A percentile compares a stretch with the other conserved stretches of the same genome.
These are phyloP conservation scores for Calycina marina DNA, from an alignment of 2,329 filamentous ascomycete genomes.

Conservation along the genomic window DNA sequence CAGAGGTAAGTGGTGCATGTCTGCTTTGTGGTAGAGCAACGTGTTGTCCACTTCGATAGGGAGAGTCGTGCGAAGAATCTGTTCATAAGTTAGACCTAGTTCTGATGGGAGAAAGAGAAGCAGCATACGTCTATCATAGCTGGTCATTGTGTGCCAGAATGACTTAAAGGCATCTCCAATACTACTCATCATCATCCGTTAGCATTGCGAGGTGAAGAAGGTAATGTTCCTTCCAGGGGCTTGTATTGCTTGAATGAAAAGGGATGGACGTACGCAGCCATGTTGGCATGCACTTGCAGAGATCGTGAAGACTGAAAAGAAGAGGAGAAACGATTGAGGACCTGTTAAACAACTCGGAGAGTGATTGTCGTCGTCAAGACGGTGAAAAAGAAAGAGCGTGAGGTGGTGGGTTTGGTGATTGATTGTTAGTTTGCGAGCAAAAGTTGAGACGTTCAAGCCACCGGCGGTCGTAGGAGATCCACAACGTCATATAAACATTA, in stretches of 20 bases:
- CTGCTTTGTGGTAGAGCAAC: slow-evolving; percentile 75
- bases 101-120: slow-evolving; percentile 13
- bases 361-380: neutral
- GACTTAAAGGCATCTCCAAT: slow-evolving; percentile 64
- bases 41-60: slow-evolving; percentile 80
- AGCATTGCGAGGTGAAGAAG: no score
- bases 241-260: slow-evolving; percentile 4
- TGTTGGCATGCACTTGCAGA: slow-evolving; percentile 16
- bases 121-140: slow-evolving; percentile 50
- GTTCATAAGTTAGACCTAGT: slow-evolving; percentile 29
- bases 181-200: slow-evolving; percentile 20
- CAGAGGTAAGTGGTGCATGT: slow-evolving; percentile 69
- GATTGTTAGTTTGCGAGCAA: no score
- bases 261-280: slow-evolving; percentile 20
- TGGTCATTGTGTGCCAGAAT: slow-evolving; percentile 83
- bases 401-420: no score
- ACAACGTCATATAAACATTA: no score
- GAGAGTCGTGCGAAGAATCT: slow-evolving; percentile 91
- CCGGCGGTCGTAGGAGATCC: no score
- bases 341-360: neutral
- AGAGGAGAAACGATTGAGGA: neutral
- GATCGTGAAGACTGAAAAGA: slow-evolving; percentile 13
- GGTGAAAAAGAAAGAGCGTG: no score
- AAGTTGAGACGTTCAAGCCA: no score
- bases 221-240: slow-evolving; percentile 9